Evolutionary conservation across 192 early-diverging fungal genomes (phyloP), one percentile per base, ranked within the genome.

Genomic region (Obelidium mucronatum): DNA sequence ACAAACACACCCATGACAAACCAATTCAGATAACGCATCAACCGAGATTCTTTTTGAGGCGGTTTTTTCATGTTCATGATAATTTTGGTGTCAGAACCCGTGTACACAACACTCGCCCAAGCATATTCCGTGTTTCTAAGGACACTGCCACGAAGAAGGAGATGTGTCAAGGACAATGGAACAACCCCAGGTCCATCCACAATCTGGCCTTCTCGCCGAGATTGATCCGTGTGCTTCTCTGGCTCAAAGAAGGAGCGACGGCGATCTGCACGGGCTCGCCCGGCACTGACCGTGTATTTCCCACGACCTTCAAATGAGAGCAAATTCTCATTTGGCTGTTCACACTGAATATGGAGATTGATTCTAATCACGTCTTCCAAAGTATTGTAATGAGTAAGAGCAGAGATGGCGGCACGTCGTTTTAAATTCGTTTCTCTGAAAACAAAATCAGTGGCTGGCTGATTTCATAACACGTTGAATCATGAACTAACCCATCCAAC

Each of bases 61-160:
- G 72, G 75, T 66, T 81, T 74, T 72, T 87, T 84, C 63, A 87
- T 65, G 53, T 86, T 85, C 48, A 75, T 78, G 65, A 89, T 84
- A 73, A 89, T 85, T 67, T 90, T 90, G 2, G 88, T 88, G 67
- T 88, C 82, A 22, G 56, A 19, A 33, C 88, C 88, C 13, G 81
- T 79, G 77, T 87, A 90, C 36, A 96, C 85, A 31, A 88, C 86
- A 37, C 81, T 31, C 1, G 66, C 84, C 66, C 80, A 87, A 0
- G 63, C 77, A 64, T 58, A 84, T 6, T 84, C 80, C 5, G 88
- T 88, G 73, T 90, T 88, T 28, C 85, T 62, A 34, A 90, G 67
- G 2, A 85, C 81, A 1, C 95, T 90, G 35, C 95, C 97, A 52
- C 96, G 91, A 65, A 95, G 89, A 13, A 96, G 81, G 40, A 97